Evolutionary conservation across 331 rosid species (phyloP), one percentile per base, ranked within the genome.

Genomic region (Pyrus hybrid): DNA sequence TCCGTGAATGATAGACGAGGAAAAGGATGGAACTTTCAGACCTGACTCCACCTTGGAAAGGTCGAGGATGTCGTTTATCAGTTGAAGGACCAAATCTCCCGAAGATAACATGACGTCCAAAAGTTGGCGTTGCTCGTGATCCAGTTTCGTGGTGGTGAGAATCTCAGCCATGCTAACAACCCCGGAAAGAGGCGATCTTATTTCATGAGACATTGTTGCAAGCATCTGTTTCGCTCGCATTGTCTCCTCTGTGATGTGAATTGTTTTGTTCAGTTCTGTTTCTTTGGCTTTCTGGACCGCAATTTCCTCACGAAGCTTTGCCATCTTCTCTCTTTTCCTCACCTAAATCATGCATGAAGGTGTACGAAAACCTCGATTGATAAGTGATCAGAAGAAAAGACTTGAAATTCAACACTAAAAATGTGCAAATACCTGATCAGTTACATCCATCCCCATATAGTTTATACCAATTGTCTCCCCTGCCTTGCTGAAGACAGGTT

Each of bases 11-110:
- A 18, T 51, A 8, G 60, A 29, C 70, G 7, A 7, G 20, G 32
- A 53, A 28, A 18, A 17, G 73, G 70, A 73, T 72, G 45, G 77
- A 76, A 64, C 1, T 64, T 81, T 77, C 82, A 14, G 37, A 91
- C 98, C 98, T 85, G 98, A 94, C 71, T 94, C 98, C 29, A 88
- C 98, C 93, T 94, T 94, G 70, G 98, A 94, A 83, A 94, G 96
- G 79, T 94, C 98, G 73, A 94, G 94, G 86, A 91, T 90, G 86
- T 94, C 97, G 68, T 94, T 94, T 77, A 94, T 94, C 62, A 94
- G 92, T 81, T 94, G 98, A 77, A 94, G 97, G 72, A 94, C 97
- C 82, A 94, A 86, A 84, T 94, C 98, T 76, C 98, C 98, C 11
- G 98, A 94, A 64, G 97, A 94, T 58, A 87, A 56, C 97, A 94